phyloP scores from a whole-genome alignment of 2,329 filamentous ascomycete genomes.

The Scytalidium sp. region DNA sequence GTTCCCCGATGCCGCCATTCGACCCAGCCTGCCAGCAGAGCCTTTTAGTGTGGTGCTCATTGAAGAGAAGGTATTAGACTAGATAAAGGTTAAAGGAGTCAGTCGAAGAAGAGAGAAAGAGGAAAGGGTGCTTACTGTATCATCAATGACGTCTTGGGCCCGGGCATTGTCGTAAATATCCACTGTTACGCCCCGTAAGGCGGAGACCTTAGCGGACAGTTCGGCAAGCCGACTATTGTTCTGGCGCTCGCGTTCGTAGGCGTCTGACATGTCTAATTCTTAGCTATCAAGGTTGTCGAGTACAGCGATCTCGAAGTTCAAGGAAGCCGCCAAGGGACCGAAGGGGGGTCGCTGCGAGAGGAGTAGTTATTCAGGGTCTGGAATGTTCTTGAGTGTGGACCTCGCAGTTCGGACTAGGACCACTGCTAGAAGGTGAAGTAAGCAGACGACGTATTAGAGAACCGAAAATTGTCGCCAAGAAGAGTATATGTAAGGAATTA shows the following conservation, averaged over 20 bases:
- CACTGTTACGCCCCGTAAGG: slow-evolving; percentile 88
- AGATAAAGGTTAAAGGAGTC: no score
- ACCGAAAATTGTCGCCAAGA: not conserved
- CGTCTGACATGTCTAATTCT: slow-evolving; percentile 73
- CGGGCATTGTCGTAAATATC: slow-evolving; percentile 98
- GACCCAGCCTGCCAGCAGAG: slow-evolving; percentile 74
- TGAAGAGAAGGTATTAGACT: slow-evolving; percentile 88
- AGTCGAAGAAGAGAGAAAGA: not conserved
- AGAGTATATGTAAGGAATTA: not conserved
- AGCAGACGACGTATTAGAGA: not conserved
- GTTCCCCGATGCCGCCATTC: slow-evolving; percentile 90
- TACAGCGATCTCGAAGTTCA: no score
- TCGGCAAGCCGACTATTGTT: slow-evolving; percentile 95
- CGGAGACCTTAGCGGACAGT: slow-evolving; percentile 85
- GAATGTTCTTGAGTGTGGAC: no score
- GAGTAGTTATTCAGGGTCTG: no score
- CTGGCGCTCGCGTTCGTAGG: slow-evolving; percentile 79
- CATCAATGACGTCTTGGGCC: slow-evolving; percentile 83
- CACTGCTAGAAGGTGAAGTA: no score
- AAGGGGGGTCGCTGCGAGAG: no score
- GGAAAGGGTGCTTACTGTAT: slow-evolving; percentile 64
- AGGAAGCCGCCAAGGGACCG: no score
- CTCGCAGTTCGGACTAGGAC: no score
- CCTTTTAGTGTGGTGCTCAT: slow-evolving; percentile 82
- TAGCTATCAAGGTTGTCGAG: slow-evolving; percentile 8